A percentile compares a stretch with the other conserved stretches of the same genome.
Evolutionary conservation across 805 yeast species (phyloP).

Genomic region (Barnettozyma vustinii): DNA sequence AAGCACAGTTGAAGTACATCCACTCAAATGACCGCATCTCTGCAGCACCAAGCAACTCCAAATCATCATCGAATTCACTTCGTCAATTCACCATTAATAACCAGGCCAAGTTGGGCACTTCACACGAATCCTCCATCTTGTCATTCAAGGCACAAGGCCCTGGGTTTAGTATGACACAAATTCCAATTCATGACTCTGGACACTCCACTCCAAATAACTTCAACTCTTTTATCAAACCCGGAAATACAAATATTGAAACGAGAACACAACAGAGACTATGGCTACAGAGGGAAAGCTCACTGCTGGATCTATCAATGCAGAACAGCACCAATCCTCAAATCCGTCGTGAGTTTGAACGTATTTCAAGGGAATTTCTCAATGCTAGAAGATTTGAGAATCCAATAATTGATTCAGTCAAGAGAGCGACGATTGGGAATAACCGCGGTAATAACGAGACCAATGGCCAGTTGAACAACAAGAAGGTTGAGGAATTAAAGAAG

Average conservation of each 20-base stretch:
- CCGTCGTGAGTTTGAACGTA: conserved; percentile 72
- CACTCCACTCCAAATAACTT: conserved; percentile 31
- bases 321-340: conserved; percentile 36
- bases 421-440: conserved; percentile 32
- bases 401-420: conserved; percentile 51
- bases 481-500: conserved; percentile 3
- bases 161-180: conserved; percentile 21
- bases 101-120: conserved; percentile 9
- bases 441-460: background rate
- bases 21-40: conserved; percentile 26
- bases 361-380: conserved; percentile 67
- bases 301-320: conserved; percentile 43
- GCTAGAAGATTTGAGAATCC: conserved; percentile 71
- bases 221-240: conserved; percentile 35
- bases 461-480: background rate
- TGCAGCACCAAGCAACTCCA: conserved; percentile 7
- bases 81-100: conserved; percentile 21
- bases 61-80: conserved; percentile 19
- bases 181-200: conserved; percentile 13
- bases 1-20: conserved; percentile 18
- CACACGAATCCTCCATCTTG: conserved; percentile 19
- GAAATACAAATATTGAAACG: conserved; percentile 42
- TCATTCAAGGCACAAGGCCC: conserved; percentile 21
- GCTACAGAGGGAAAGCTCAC: conserved; percentile 74
- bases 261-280: conserved; percentile 82